Evolutionary conservation across 768 basidiomycete genomes (phyloP).

Genomic region (Boletus subparvulus): DNA sequence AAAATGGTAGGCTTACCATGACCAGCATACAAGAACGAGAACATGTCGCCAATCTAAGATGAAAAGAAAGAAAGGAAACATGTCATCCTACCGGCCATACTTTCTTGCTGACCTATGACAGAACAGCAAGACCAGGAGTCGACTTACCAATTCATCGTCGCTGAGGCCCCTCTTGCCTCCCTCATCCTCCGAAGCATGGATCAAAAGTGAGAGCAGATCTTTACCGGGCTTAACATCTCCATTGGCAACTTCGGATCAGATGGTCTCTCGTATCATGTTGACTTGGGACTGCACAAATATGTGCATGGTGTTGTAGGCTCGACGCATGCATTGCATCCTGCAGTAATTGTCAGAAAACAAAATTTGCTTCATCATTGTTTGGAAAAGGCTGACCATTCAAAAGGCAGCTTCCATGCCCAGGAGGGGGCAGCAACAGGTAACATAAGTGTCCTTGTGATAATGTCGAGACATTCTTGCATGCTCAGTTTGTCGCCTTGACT

Average conservation of each 20-base stretch:
- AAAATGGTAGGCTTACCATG: too few species aligned
- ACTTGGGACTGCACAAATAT: constrained; percentile 19
- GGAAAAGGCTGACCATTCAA: constrained; percentile 7
- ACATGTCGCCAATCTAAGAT: background rate
- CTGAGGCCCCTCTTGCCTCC: constrained; percentile 15
- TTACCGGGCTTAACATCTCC: background rate
- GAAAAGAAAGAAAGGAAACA: background rate
- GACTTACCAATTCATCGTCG: constrained; percentile 19
- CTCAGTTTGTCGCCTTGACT: constrained; percentile 6
- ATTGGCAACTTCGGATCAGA: constrained; percentile 1
- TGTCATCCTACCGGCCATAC: background rate
- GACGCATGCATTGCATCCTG: constrained; percentile 18
- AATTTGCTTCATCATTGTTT: background rate
- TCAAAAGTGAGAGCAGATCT: constrained; percentile 17
- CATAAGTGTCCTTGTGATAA: constrained; percentile 3
- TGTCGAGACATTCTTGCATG: constrained; percentile 10
- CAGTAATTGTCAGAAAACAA: background rate
- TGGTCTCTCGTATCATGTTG: background rate
- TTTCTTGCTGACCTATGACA: background rate
- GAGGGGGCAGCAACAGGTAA: constrained; percentile 6
- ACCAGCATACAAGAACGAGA: too few species aligned
- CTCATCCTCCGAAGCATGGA: constrained; percentile 15
- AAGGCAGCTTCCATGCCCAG: constrained; percentile 23
- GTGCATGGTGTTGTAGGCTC: constrained; percentile 18
- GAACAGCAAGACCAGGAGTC: too few species aligned